phyloP scores from a whole-genome alignment of 1,284 basidiomycete genomes.

The Austroboletus olivaceoglutinosus region DNA sequence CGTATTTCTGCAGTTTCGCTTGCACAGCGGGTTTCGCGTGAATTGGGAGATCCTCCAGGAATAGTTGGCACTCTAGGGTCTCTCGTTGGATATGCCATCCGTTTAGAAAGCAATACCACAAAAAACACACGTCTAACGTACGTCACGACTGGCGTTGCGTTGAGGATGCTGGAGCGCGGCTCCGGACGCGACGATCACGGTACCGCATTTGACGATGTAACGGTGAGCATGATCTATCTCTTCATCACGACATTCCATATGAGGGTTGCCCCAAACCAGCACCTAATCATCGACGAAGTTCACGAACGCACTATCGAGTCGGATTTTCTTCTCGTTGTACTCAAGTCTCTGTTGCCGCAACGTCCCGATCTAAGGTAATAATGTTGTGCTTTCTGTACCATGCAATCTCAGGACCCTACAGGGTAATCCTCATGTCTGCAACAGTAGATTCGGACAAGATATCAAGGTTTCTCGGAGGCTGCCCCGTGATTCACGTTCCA shows the following conservation, averaged over 20 bases:
- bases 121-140: constrained; percentile 80
- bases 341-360: constrained; percentile 83
- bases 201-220: constrained; percentile 90
- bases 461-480: constrained; percentile 89
- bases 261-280: constrained; percentile 6
- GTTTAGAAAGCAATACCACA: constrained; percentile 87
- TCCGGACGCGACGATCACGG: constrained; percentile 63
- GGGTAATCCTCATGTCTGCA: constrained; percentile 96
- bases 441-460: constrained; percentile 96
- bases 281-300: constrained; percentile 76
- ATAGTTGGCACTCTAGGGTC: constrained; percentile 80
- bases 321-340: constrained; percentile 94
- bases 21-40: constrained; percentile 92
- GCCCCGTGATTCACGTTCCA: constrained; percentile 86
- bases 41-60: constrained; percentile 85
- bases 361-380: constrained; percentile 80
- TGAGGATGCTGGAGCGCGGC: constrained; percentile 92
- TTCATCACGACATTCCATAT: background rate
- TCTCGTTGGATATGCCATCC: constrained; percentile 93
- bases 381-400: constrained; percentile 10
- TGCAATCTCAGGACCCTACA: constrained; percentile 29
- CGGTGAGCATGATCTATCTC: constrained; percentile 46
- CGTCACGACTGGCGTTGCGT: constrained; percentile 93
- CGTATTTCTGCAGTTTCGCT: constrained; percentile 97
- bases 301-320: constrained; percentile 98